Evolutionary conservation across 768 basidiomycete species (phyloP), one percentile per base, ranked within the genome.

Genomic region (Kwoniella botswanensis): DNA sequence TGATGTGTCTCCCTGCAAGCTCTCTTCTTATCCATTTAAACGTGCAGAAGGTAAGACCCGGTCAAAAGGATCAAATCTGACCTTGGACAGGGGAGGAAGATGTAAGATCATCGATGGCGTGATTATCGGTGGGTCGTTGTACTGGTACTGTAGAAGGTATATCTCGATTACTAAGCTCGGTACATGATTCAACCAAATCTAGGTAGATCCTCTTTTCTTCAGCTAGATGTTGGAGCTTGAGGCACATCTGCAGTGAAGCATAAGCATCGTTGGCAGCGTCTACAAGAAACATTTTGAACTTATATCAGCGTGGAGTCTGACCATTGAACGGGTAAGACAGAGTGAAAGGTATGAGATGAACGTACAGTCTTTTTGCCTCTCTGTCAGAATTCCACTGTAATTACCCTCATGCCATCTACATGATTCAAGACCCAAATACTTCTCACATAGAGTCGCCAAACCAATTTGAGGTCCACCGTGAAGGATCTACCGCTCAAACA

Each of bases 191-290:
- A 44, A 0, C n/a, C 50, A 11, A n/a, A 41, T 26, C 65, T 55
- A 6, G 60, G 60, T 22, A 59, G 59, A 24, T 42, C 59, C 22
- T 3, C 7, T 65, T 44, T 24, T 72, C 67, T 29, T 63, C 46
- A 0, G 70, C 77, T 0, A 78, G 24, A 3, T 21, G 17, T 26
- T 57, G 52, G 10, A 83, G 65, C 1, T 42, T 35, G 9, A 71
- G 55, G 67, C 74, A 81, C 35, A 83, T 74, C 52, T 76, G 58
- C 17, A 76, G 52, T 3, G 76, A 73, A 21, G 76, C 71, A 53
- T 73, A 77, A 0, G 80, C 80, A 64, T 83, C 82, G 71, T 83
- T 79, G 10, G 79, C 79, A 12, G 79, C 82, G 54, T 83, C 82
- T 83, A 46, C 53, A 29, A 44, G n/a, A 56, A 12, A 13, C 11